phyloP scores from a whole-genome alignment of 305 asterid species.

The Fraxinus dipetala region DNA sequence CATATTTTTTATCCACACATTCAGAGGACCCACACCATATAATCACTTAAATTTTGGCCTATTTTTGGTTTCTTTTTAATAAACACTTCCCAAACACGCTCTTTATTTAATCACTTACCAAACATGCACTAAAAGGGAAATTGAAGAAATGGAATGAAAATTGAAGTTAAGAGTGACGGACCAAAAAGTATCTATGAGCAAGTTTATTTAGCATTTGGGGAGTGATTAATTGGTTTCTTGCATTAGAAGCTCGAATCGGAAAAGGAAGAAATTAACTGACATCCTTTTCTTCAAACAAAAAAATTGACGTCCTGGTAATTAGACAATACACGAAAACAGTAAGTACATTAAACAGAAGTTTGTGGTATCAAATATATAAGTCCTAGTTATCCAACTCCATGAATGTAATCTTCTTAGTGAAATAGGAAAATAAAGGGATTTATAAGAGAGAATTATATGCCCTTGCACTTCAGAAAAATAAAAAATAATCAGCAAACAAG shows the following conservation, averaged over 20 bases:
- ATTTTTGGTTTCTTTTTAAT: background rate
- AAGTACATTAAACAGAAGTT: background rate
- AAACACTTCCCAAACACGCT: background rate
- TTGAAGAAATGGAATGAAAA: conserved; percentile 1
- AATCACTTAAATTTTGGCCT: background rate
- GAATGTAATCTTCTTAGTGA: background rate
- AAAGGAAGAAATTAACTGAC: background rate
- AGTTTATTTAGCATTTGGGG: conserved; percentile 7
- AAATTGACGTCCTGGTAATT: background rate
- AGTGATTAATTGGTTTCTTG: conserved; percentile 4
- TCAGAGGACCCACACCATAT: background rate
- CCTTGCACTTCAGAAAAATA: conserved; percentile 17
- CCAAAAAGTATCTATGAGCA: conserved; percentile 11
- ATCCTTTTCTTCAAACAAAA: conserved; percentile 6
- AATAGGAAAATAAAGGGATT: background rate
- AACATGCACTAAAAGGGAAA: background rate
- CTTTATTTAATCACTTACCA: background rate
- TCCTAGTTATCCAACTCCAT: background rate
- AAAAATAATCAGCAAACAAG: background rate
- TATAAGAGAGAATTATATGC: background rate
- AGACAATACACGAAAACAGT: background rate
- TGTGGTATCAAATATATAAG: background rate
- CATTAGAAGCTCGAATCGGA: background rate
- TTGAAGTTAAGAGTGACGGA: background rate
- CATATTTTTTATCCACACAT: background rate